Percentiles rank a stretch among this genome's conserved stretches.
phyloP scores from a whole-genome alignment of 2,329 filamentous ascomycete species.

The Fusarium nisikadoi region DNA sequence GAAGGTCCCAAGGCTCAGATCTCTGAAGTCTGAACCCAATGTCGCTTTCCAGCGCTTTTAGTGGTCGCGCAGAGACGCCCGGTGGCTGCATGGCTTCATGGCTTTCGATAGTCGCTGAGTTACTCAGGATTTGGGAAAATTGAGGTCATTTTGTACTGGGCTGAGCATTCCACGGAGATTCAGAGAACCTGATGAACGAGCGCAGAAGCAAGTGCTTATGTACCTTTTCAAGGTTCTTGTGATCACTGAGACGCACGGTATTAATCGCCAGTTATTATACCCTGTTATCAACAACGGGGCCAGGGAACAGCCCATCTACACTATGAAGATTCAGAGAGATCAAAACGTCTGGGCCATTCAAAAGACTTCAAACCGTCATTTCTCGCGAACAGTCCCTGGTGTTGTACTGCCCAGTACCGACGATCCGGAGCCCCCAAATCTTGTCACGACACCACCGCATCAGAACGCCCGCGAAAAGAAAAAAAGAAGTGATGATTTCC shows the following conservation, averaged over 20 bases:
- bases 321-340: not conserved
- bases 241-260: not conserved
- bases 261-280: not conserved
- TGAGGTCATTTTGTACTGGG: not conserved
- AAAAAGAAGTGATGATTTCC: constrained; percentile 2
- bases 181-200: not conserved
- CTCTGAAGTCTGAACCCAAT: constrained; percentile 10
- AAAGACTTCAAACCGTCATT: constrained; percentile 2
- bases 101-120: constrained; percentile 21
- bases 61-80: constrained; percentile 10
- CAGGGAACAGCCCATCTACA: not conserved
- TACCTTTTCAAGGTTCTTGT: not conserved
- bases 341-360: not conserved
- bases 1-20: not conserved
- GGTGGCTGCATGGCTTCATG: constrained; percentile 19
- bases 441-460: constrained; percentile 19
- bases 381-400: not conserved
- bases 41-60: not conserved
- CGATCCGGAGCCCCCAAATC: not conserved
- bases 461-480: constrained; percentile 27
- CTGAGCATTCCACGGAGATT: constrained; percentile 19
- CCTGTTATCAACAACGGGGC: not conserved
- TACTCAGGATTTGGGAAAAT: not conserved
- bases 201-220: constrained; percentile 20
- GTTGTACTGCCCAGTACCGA: not conserved